These are phyloP conservation scores for Ophiostoma perfectum DNA, from an alignment of 2,329 filamentous ascomycete genomes.

Conservation along the genomic window DNA sequence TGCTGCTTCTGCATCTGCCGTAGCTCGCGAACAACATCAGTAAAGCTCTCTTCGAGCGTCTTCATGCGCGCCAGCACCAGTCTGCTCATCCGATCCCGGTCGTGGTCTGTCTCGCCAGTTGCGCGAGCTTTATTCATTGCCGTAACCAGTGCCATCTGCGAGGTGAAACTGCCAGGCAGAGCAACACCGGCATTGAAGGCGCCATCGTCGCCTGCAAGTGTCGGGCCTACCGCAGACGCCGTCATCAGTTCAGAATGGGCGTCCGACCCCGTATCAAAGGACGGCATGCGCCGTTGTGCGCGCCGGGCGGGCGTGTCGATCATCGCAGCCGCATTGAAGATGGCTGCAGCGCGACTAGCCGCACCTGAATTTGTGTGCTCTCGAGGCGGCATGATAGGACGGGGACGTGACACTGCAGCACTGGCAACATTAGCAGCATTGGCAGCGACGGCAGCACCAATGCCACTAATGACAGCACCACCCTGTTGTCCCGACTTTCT, in stretches of 20 bases:
- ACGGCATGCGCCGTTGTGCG: slow-evolving; percentile 47
- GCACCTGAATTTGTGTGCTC: slow-evolving; percentile 50
- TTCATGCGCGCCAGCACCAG: slow-evolving; percentile 88
- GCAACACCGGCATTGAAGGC: slow-evolving; percentile 40
- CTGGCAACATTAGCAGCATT: slow-evolving; percentile 24
- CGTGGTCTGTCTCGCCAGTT: slow-evolving; percentile 39
- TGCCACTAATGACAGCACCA: slow-evolving; percentile 24
- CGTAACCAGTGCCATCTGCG: slow-evolving; percentile 69
- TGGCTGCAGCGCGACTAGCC: slow-evolving; percentile 50
- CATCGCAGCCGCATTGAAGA: slow-evolving; percentile 33
- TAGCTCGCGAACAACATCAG: slow-evolving; percentile 78
- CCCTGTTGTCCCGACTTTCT: slow-evolving; percentile 41
- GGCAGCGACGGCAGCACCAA: background rate
- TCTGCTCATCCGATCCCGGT: slow-evolving; percentile 66
- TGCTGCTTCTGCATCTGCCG: slow-evolving; percentile 51
- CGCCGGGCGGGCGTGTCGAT: slow-evolving; percentile 43
- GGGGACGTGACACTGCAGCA: slow-evolving; percentile 41
- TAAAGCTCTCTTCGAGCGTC: slow-evolving; percentile 83
- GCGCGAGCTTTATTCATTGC: slow-evolving; percentile 42
- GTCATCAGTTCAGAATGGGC: slow-evolving; percentile 53
- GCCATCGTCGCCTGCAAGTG: slow-evolving; percentile 33
- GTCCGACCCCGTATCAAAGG: slow-evolving; percentile 62
- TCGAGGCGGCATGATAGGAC: slow-evolving; percentile 51
- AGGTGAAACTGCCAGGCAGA: slow-evolving; percentile 71
- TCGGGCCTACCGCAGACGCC: slow-evolving; percentile 50